Base-by-base conservation (phyloP, 169 alveolate genomes). In the Cryptosporidium meleagridis region DNA sequence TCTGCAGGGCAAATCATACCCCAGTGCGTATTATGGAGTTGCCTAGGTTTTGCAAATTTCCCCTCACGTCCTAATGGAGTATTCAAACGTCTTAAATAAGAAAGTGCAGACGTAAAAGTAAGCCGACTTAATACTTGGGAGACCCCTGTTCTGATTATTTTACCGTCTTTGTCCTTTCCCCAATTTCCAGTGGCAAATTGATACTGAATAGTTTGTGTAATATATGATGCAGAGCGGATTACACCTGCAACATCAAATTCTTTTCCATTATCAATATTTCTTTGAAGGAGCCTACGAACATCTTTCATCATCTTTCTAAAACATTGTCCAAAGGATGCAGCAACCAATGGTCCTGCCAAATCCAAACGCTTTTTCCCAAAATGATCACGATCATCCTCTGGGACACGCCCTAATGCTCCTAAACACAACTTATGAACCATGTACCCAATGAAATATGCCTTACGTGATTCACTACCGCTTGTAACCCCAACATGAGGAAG, bases 1-100 rank as follows among this genome's bases (percentile, higher is more conserved):
- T 99, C 99, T 9, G 99, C 99, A 12, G 99, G 99, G 91, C 99
- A 98, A 45, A 98, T 97, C 99, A 99, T 97, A 21, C 99, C 99
- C 99, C 99, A 99, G 85, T 99, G 99, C 44, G 99, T 98, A 94
- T 98, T 99, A 93, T 99, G 99, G 18, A 99, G 96, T 89, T 99
- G 99, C 53, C 99, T 93, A 2, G 99, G 99, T 92, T 98, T 99
- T 44, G 99, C 99, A 89, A 99, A 93, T 94, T 98, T 99, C 12
- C 99, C 99, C 85, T 98, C 97, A 65, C 99, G 97, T 45, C 99
- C 98, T 39, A 99, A 92, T 9, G 99, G 99, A 18, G 99, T 98
- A 94, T 98, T 98, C 75, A 99, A 93, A 86, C 99, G 97, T 92
- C 99, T 93, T 87, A 99, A 93, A 87, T 99, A 99, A n/a, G 99